A percentile compares a stretch with the other conserved stretches of the same genome.
These are phyloP conservation scores for Straminergon stramineum DNA, from an alignment of 225 moss, liverwort and hornwort species.

Conservation along the genomic window DNA sequence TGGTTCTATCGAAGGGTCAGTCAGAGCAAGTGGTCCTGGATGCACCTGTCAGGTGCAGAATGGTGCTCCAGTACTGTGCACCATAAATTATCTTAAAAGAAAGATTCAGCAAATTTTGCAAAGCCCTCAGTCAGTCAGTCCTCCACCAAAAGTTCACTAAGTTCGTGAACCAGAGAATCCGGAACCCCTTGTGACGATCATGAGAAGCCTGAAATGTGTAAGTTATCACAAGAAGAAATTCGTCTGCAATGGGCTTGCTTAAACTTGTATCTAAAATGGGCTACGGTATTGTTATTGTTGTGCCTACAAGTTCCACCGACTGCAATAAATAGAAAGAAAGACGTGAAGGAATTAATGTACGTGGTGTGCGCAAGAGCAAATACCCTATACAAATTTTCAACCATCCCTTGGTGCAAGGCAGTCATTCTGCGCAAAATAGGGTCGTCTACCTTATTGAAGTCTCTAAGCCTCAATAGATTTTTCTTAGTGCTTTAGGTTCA, in stretches of 20 bases:
- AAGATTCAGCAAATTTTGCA: background rate
- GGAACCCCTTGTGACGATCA: background rate
- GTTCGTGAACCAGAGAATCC: background rate
- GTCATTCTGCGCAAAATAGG: background rate
- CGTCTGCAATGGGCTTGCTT: background rate
- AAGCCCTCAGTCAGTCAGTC: too few relatives aligned
- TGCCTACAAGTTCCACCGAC: background rate
- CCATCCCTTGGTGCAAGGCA: background rate
- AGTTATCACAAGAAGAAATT: background rate
- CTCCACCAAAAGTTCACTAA: background rate
- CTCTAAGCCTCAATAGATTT: background rate
- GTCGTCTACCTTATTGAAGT: background rate
- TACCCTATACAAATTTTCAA: background rate
- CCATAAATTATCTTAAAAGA: background rate
- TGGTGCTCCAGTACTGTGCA: background rate
- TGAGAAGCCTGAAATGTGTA: background rate
- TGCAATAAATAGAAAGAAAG: background rate
- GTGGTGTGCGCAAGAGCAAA: background rate
- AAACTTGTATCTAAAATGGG: background rate
- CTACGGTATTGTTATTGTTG: background rate
- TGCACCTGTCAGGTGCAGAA: background rate
- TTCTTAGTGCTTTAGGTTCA: background rate
- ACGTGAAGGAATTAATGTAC: background rate
- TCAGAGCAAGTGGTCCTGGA: background rate
- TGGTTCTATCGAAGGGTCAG: background rate